Evolutionary conservation across 345 rosid genomes (phyloP).

Genomic region (Eucalyptus regnans): DNA sequence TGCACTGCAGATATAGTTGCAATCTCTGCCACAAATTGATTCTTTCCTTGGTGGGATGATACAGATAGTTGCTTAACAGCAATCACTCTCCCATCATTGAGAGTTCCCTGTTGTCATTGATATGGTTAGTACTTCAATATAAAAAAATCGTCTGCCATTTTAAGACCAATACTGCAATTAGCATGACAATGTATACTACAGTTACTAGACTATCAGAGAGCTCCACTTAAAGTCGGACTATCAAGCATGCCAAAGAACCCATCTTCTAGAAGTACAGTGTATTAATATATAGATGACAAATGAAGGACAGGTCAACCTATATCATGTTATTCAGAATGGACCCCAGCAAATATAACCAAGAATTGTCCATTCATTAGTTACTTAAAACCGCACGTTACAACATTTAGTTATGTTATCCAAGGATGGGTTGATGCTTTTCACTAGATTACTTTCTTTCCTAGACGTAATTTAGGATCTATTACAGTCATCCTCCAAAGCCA

Average conservation of each 20-base stretch:
- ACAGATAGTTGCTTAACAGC: slow-evolving; percentile 67
- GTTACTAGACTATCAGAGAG: background rate
- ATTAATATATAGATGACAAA: background rate
- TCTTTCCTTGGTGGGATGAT: slow-evolving; percentile 61
- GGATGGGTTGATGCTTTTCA: background rate
- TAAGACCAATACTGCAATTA: background rate
- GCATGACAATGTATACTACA: background rate
- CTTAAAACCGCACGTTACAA: background rate
- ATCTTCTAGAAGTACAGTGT: background rate
- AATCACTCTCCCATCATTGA: slow-evolving; percentile 46
- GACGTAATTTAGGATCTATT: background rate
- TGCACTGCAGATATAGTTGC: slow-evolving; percentile 54
- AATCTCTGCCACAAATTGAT: slow-evolving; percentile 61
- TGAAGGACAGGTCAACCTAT: background rate
- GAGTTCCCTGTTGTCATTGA: slow-evolving; percentile 12
- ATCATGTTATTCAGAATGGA: background rate
- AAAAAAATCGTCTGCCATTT: background rate
- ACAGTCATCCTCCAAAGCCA: background rate
- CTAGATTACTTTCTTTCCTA: background rate
- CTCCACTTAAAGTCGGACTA: background rate
- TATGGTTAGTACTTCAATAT: background rate
- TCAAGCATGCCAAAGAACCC: background rate
- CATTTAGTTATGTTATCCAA: background rate
- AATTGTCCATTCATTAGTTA: background rate
- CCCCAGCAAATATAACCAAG: background rate